Evolutionary conservation across 768 basidiomycete species (phyloP).

Genomic region (Suillus brevipes): DNA sequence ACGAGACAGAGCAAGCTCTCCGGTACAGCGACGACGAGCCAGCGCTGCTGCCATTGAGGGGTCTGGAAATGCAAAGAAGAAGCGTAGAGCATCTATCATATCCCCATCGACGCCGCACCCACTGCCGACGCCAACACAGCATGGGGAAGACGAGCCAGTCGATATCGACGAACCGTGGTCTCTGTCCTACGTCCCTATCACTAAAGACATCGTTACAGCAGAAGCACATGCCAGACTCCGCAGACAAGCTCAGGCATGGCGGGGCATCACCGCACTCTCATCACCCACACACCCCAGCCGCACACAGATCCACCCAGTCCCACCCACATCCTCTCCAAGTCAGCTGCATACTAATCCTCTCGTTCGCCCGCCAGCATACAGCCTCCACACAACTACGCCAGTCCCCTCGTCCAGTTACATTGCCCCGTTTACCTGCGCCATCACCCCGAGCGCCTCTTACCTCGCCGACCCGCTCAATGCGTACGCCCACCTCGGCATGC

Average conservation of each 20-base stretch:
- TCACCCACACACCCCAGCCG: constrained; percentile 22
- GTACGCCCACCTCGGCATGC: constrained; percentile 80
- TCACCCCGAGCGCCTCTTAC: constrained; percentile 69
- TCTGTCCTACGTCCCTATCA: constrained; percentile 47
- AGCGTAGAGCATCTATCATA: constrained; percentile 37
- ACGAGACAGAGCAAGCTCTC: constrained; percentile 22
- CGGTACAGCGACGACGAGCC: constrained; percentile 35
- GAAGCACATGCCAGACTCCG: constrained; percentile 51
- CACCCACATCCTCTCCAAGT: constrained; percentile 21
- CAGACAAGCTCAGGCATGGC: constrained; percentile 63
- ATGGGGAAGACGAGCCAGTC: constrained; percentile 46
- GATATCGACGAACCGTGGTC: constrained; percentile 51
- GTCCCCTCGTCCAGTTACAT: constrained; percentile 59
- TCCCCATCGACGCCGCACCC: not conserved
- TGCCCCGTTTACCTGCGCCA: constrained; percentile 60
- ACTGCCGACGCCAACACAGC: constrained; percentile 10
- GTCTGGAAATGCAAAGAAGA: constrained; percentile 35
- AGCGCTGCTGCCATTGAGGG: constrained; percentile 36
- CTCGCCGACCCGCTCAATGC: constrained; percentile 80
- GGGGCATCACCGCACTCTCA: constrained; percentile 62
- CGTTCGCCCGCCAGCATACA: constrained; percentile 59
- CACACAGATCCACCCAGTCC: constrained; percentile 33
- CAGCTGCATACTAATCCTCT: constrained; percentile 33
- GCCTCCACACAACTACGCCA: constrained; percentile 61
- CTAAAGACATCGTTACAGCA: constrained; percentile 43